A percentile compares a stretch with the other conserved stretches of the same genome.
Evolutionary conservation across 371 early-diverging fungal species (phyloP).

Genomic region (Mucor indicus): DNA sequence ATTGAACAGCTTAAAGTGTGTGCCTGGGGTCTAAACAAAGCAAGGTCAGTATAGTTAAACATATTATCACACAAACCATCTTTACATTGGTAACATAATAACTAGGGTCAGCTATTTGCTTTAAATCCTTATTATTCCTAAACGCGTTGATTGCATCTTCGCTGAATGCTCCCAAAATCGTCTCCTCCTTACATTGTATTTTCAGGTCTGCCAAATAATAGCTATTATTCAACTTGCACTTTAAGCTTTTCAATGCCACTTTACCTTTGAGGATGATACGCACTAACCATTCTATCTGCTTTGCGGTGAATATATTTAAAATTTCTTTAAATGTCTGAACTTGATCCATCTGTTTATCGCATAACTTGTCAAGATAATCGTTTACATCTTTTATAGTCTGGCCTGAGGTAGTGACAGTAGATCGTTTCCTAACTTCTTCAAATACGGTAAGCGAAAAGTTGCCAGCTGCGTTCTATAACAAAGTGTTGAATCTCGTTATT

Average conservation of each 20-base stretch:
- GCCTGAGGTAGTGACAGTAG: slow-evolving; percentile 30
- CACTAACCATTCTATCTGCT: slow-evolving; percentile 75
- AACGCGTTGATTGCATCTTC: no score
- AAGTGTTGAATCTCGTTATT: neutral
- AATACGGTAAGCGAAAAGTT: slow-evolving; percentile 55
- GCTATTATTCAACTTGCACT: neutral
- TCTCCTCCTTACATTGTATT: slow-evolving; percentile 68
- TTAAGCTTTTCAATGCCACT: neutral
- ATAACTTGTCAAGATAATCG: slow-evolving; percentile 38
- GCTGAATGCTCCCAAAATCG: slow-evolving; percentile 49
- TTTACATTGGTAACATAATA: no score
- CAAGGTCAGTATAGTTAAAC: no score
- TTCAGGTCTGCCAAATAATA: slow-evolving; percentile 52
- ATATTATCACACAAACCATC: no score
- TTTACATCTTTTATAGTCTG: slow-evolving; percentile 50
- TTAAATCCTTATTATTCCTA: no score
- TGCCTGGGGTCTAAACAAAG: no score
- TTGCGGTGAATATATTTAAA: slow-evolving; percentile 53
- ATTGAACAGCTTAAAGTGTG: neutral
- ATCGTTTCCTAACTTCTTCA: slow-evolving; percentile 42
- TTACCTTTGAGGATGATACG: slow-evolving; percentile 71
- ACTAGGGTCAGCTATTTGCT: no score
- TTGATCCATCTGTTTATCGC: slow-evolving; percentile 29
- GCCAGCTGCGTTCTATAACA: slow-evolving; percentile 19
- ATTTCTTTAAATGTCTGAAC: slow-evolving; percentile 48